Conservation (phyloP, 225 moss, liverwort and hornwort genomes). For the Pseudoscleropodium purum region DNA sequence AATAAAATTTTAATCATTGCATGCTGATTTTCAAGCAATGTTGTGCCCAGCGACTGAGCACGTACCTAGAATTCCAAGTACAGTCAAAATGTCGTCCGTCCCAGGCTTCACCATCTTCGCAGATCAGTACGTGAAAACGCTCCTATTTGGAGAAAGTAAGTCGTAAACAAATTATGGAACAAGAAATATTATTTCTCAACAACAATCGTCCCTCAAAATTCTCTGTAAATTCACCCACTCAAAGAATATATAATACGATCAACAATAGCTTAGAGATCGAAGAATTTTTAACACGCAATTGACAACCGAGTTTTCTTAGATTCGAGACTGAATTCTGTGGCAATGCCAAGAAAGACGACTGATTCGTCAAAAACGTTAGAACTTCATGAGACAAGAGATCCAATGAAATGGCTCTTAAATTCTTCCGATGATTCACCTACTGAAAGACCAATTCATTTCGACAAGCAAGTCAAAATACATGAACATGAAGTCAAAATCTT, state of each 20-base stretch:
- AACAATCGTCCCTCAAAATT: neutral
- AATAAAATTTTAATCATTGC: neutral
- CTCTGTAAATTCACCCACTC: neutral
- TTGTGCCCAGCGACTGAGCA: neutral
- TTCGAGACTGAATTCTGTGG: neutral
- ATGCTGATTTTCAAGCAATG: neutral
- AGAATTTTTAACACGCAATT: neutral
- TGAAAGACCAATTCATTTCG: neutral
- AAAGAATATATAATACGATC: neutral
- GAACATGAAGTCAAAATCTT: neutral
- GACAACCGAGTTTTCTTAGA: neutral
- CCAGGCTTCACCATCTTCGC: constrained; percentile 13
- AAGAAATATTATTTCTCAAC: neutral
- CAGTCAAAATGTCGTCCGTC: constrained; percentile 6
- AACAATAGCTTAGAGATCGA: neutral
- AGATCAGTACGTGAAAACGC: neutral
- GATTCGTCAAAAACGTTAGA: neutral
- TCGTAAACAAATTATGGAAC: neutral
- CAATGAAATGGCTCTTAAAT: neutral
- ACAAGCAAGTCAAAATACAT: neutral
- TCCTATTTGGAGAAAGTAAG: neutral
- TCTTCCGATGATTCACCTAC: neutral
- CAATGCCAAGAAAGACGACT: neutral
- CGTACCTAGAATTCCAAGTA: constrained; percentile 32
- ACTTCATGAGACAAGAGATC: neutral